Evolutionary conservation across 2,329 filamentous ascomycete genomes (phyloP).

Genomic region (Acephala macrosclerotiorum): DNA sequence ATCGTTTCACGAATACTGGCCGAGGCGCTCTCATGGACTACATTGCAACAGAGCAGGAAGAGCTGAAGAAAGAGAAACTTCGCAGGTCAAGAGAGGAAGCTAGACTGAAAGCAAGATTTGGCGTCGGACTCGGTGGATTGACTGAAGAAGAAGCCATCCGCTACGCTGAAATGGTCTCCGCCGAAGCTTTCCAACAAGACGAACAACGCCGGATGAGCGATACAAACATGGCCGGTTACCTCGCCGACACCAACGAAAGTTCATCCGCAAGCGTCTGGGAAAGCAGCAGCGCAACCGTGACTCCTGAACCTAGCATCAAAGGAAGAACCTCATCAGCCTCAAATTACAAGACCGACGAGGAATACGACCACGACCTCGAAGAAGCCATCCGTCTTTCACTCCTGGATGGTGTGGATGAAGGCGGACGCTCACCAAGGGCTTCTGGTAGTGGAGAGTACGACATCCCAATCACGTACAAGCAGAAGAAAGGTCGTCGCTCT

Average conservation of each 20-base stretch:
- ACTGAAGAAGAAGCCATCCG: constrained; percentile 70
- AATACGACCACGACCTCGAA: constrained; percentile 67
- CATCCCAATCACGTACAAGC: constrained; percentile 58
- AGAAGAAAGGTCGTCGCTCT: constrained; percentile 50
- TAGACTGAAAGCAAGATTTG: constrained; percentile 80
- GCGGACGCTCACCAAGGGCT: constrained; percentile 53
- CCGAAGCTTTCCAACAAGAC: constrained; percentile 64
- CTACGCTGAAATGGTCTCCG: constrained; percentile 72
- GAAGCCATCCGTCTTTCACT: constrained; percentile 68
- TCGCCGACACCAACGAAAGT: constrained; percentile 53
- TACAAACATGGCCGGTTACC: constrained; percentile 50
- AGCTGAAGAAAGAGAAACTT: constrained; percentile 77
- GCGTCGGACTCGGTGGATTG: constrained; percentile 75
- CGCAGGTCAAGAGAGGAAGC: constrained; percentile 71
- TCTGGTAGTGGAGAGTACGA: constrained; percentile 58
- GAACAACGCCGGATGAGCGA: constrained; percentile 62
- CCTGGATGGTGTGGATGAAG: constrained; percentile 60
- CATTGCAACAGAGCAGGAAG: constrained; percentile 85
- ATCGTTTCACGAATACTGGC: constrained; percentile 66
- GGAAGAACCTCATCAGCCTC: constrained; percentile 43
- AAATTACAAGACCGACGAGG: constrained; percentile 48
- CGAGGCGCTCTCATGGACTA: constrained; percentile 78
- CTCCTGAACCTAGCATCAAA: constrained; percentile 61
- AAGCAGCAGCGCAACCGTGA: constrained; percentile 55
- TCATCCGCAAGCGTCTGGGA: constrained; percentile 45